Conservation (phyloP, 2,329 filamentous ascomycete genomes). For the Cordyceps tenuipes region DNA sequence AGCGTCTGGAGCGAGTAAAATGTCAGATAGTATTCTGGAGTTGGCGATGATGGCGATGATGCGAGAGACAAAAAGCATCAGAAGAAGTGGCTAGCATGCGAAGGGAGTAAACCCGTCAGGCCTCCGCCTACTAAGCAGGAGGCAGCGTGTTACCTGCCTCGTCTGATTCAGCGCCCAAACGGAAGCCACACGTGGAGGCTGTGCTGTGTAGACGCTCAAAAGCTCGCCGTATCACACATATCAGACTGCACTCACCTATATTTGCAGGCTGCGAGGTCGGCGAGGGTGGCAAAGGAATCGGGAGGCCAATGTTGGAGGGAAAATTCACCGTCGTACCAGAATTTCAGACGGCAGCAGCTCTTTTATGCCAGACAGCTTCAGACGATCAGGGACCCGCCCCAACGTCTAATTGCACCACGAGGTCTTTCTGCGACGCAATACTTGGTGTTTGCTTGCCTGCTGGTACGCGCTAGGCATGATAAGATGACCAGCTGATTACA, state of each 20-base stretch:
- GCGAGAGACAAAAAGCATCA: background rate
- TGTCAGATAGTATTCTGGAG: slow-evolving; percentile 6
- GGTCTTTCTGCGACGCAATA: background rate
- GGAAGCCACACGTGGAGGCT: background rate
- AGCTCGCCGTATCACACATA: background rate
- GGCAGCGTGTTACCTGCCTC: slow-evolving; percentile 9
- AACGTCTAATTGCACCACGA: slow-evolving; percentile 1
- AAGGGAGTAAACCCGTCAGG: slow-evolving; percentile 1
- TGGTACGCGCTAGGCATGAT: background rate
- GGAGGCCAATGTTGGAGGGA: background rate
- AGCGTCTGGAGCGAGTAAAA: slow-evolving; percentile 3
- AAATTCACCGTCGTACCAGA: background rate
- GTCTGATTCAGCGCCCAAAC: background rate
- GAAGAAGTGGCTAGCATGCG: background rate
- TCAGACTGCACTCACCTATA: slow-evolving; percentile 1
- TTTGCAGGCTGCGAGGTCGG: background rate
- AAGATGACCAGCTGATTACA: slow-evolving; percentile 1
- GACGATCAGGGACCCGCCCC: background rate
- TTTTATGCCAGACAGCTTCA: background rate
- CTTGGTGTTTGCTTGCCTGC: background rate
- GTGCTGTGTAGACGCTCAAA: background rate
- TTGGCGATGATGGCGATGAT: slow-evolving; percentile 1
- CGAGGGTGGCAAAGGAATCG: background rate
- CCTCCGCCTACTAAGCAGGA: slow-evolving; percentile 1
- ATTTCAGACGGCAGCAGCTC: background rate